These are phyloP conservation scores for Penicillium sp. DNA, from an alignment of 2,329 filamentous ascomycete genomes.

Conservation along the genomic window DNA sequence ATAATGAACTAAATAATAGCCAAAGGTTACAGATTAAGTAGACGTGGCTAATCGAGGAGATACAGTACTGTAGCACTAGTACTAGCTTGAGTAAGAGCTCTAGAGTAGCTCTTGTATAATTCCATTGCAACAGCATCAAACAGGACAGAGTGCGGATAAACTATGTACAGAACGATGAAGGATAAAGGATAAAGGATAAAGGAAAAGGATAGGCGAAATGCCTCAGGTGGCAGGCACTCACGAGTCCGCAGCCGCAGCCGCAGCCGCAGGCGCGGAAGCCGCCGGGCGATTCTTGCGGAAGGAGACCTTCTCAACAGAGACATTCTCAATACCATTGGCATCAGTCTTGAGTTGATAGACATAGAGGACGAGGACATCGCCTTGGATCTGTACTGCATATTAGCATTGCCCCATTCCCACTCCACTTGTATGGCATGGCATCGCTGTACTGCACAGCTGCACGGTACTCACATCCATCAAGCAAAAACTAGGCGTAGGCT, in stretches of 20 bases:
- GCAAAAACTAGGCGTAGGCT: slow-evolving; percentile 88
- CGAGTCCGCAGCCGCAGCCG: neutral
- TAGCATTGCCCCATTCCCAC: no score
- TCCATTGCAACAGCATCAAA: no score
- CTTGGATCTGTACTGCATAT: slow-evolving; percentile 72
- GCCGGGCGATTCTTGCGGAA: slow-evolving; percentile 75
- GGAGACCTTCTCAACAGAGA: slow-evolving; percentile 83
- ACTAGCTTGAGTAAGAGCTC: no score
- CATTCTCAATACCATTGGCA: slow-evolving; percentile 74
- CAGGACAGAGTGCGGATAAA: slow-evolving; percentile 4
- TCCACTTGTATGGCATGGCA: no score
- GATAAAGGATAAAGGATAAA: slow-evolving; percentile 5
- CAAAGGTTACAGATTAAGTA: no score
- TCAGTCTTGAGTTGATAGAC: slow-evolving; percentile 87
- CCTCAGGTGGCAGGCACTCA: neutral
- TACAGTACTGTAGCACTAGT: no score
- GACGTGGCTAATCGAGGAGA: no score
- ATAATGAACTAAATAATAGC: no score
- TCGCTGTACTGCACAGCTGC: no score
- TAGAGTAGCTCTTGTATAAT: no score
- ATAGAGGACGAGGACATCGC: slow-evolving; percentile 92
- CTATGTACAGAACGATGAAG: slow-evolving; percentile 35
- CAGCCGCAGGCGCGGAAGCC: slow-evolving; percentile 47
- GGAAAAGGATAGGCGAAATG: neutral
- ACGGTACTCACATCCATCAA: slow-evolving; percentile 97